These are phyloP conservation scores for Elaeagnus macrophylla DNA, from an alignment of 306 rosid genomes.

Conservation along the genomic window DNA sequence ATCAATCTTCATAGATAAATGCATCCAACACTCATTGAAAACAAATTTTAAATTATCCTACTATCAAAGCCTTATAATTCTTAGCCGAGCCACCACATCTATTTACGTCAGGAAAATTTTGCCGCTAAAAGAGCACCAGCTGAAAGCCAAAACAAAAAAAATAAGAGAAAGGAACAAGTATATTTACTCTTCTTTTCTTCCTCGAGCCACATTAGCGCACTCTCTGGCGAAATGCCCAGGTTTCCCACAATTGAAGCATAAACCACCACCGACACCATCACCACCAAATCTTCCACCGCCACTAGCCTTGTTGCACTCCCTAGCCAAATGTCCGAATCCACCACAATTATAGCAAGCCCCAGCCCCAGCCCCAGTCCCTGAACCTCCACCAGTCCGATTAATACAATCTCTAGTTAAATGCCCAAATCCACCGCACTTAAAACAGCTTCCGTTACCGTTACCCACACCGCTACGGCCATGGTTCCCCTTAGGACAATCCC, in stretches of 20 bases:
- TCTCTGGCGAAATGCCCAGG: slow-evolving; percentile 61
- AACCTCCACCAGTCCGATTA: slow-evolving; percentile 3
- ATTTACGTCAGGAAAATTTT: no score
- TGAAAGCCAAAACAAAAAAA: no score
- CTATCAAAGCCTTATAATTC: no score
- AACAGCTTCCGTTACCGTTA: slow-evolving; percentile 25
- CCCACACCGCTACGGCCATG: slow-evolving; percentile 20
- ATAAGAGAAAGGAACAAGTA: slow-evolving; percentile 29
- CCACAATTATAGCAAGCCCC: slow-evolving; percentile 50
- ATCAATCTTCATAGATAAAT: no score
- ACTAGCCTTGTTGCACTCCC: slow-evolving; percentile 46
- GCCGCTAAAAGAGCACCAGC: no score
- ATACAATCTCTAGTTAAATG: slow-evolving; percentile 60
- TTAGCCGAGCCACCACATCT: no score
- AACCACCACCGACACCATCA: slow-evolving; percentile 9
- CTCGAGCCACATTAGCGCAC: slow-evolving; percentile 39
- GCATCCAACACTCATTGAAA: no score
- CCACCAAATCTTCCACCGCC: slow-evolving; percentile 19
- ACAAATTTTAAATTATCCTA: no score
- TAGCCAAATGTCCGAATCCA: slow-evolving; percentile 56
- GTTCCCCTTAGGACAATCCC: slow-evolving; percentile 48
- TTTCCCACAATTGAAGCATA: slow-evolving; percentile 61
- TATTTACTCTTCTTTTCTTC: slow-evolving; percentile 21
- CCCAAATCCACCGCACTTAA: slow-evolving; percentile 45
- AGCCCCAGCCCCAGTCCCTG: not conserved